Evolutionary conservation across 139 green algal species (phyloP), one percentile per base, ranked within the genome.

Genomic region (Chlorella ohadii): DNA sequence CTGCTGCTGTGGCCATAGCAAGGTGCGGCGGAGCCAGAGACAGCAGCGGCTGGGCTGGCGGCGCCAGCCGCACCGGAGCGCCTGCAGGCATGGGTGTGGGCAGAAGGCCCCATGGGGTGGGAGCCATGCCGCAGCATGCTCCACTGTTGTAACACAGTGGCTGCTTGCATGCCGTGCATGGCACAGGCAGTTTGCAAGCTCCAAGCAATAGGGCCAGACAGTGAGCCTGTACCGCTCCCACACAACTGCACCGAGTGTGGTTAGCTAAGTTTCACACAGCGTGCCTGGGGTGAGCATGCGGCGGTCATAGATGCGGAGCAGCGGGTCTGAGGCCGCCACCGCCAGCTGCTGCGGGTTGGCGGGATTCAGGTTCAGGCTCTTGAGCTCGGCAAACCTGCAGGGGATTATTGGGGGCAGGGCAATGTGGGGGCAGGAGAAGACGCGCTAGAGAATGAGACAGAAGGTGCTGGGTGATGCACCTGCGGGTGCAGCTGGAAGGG

Each of bases 261-360:
- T n/a, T n/a, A n/a, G 9, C 9, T 20, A 15, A 79, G 44, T 51
- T 27, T 0, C n/a, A 61, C 72, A 17, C 47, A 72, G 59, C 57
- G 33, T 41, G 86, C 84, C 79, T 67, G 82, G 23, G 6, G 19
- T 39, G 6, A 96, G 87, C 81, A 88, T 91, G 61, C 94, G 84
- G 5, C 94, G 80, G 79, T 98, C 94, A 77, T 94, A 98, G 17
- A 97, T 38, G 3, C 93, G 86, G 27, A 97, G 86, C 71, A 89
- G 91, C 0, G 85, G 78, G 80, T 98, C 93, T 1, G 72, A 81
- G 47, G 91, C 93, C 2, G 87, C 94, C 9, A 98, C 88, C 17
- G 92, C 95, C 78, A 98, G 77, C 75, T 94, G 84, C 75, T 96
- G 82, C 0, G 94, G 92, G 7, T 80, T 82, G 17, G 76, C 76